Evolutionary conservation across 352 stramenopile species (phyloP), one percentile per base, ranked within the genome.

Genomic region (Phytophthora pluvialis): DNA sequence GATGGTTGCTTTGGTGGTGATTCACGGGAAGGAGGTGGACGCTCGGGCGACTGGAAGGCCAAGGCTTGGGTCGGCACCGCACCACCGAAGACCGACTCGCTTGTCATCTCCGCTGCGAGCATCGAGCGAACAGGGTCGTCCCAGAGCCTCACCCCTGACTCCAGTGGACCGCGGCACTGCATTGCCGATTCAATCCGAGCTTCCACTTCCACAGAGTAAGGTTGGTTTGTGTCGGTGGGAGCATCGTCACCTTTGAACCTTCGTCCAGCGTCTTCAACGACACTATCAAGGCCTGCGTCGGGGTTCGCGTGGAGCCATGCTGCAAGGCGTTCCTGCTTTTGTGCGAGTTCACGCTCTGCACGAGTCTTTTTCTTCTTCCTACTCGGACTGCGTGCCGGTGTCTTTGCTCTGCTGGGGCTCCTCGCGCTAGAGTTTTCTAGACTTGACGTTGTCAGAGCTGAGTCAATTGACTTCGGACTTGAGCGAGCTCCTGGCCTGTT

Each of bases 31-130:
- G 40, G 29, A 47, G 61, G 60, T 16, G 42, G 11, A 31, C 29
- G 13, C 36, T 63, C 11, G 31, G 57, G 16, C 6, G 57, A 29
- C 12, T 61, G 31, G 21, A 77, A 84, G 11, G 67, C 63, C 5
- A 85, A 47, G 3, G 77, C 55, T 25, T 69, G 66, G 1, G 78
- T 88, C 10, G 62, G 35, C 4, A 80, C 54, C 25, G 71, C 47
- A 15, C 77, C 81, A 10, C 78, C 78, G 48, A 90, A 84, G 9
- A 88, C 70, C 3, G 70, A 66, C 29, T 88, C 81, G 38, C 78
- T 88, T 32, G 67, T 87, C 65, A 88, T 81, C 32, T 90, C 78
- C 1, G 67, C 65, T 15, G 77, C 81, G 26, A 88, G 69, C 4
- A 75, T 32, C n/a, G 78, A 90, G 8, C 74, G 67, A 1, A 90